Evolutionary conservation across 2,329 filamentous ascomycete genomes (phyloP).

Genomic region (Colletotrichum nymphaeae): DNA sequence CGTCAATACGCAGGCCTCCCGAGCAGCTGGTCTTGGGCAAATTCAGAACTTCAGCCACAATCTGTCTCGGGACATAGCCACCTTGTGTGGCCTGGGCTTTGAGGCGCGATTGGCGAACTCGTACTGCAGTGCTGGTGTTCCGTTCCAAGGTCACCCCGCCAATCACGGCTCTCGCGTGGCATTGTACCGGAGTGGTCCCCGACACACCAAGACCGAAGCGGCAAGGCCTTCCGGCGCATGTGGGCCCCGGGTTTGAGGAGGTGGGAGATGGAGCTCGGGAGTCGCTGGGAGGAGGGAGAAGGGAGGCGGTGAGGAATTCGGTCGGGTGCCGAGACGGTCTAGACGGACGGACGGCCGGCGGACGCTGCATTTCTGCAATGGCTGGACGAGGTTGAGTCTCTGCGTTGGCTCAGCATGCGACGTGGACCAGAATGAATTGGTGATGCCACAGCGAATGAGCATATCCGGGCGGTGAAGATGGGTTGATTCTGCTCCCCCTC

Average conservation of each 20-base stretch:
- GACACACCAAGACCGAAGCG: constrained; percentile 32
- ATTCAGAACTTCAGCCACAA: constrained; percentile 11
- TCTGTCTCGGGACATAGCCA: constrained; percentile 27
- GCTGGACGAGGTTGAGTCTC: constrained; percentile 4
- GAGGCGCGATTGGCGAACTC: constrained; percentile 24
- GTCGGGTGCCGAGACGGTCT: constrained; percentile 20
- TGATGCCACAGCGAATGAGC: too few relatives aligned
- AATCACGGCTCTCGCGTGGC: constrained; percentile 15
- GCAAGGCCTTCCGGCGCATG: constrained; percentile 21
- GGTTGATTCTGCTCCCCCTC: neutral
- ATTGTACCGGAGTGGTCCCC: constrained; percentile 26
- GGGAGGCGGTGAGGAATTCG: constrained; percentile 28
- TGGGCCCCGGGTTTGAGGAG: constrained; percentile 10
- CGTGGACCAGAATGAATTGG: neutral
- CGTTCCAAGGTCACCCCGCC: constrained; percentile 9
- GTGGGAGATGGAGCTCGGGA: constrained; percentile 11
- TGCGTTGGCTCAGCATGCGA: constrained; percentile 24
- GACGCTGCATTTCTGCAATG: neutral
- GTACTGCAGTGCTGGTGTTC: constrained; percentile 15
- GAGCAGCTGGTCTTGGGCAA: neutral
- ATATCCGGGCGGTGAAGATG: neutral
- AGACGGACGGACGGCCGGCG: constrained; percentile 3
- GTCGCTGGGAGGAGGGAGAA: constrained; percentile 14
- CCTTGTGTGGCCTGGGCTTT: neutral
- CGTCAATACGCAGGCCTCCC: constrained; percentile 17